Base-by-base conservation (phyloP, 441 rosid species). In the Erodium texanum region DNA sequence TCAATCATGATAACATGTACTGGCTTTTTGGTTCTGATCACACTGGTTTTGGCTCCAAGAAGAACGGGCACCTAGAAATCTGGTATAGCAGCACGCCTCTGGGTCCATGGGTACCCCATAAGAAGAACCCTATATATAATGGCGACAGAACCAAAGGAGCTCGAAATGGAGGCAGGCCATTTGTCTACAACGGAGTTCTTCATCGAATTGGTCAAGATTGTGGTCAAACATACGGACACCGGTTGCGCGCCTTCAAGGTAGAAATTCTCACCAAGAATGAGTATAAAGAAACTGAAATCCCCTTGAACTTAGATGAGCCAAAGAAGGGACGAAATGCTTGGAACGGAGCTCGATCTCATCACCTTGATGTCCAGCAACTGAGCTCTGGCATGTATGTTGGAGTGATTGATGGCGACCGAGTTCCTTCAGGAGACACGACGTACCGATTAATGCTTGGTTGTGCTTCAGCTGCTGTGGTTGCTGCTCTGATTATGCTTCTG, bases 181-280 rank as follows among this genome's bases (percentile, higher is more conserved):
- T 94, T 78, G 24, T 74, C 22, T 82, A 86, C 18, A 62, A 85
- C 52, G 98, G 96, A n/a, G 76, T 79, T 59, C 87, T 94, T 24
- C 88, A 89, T 74, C 98, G 99, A 5, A 68, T 85, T 63, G 99
- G 99, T 80, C 97, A 94, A 80, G 98, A 94, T 63, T 92, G 90
- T 36, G 97, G 97, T 58, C 91, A 87, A 68, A 87, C 83, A 5
- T 94, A 94, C 68, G 99, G 98, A 27, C 83, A 83, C 48, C 76
- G 80, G 24, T 71, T 87, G 62, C 90, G 88, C 2, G 48, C 83
- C 7, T 92, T 89, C 75, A 84, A 82, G 79, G 78, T 94, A 56
- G 89, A 88, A 67, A 69, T 73, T 74, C 88, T 94, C 66, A 83
- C 91, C 6, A 76, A 80, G 73, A 79, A 81, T 70, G 89, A 85